A percentile compares a stretch with the other conserved stretches of the same genome.
These are phyloP conservation scores for Cercospora sp. DNA, from an alignment of 2,329 filamentous ascomycete species.

Conservation along the genomic window DNA sequence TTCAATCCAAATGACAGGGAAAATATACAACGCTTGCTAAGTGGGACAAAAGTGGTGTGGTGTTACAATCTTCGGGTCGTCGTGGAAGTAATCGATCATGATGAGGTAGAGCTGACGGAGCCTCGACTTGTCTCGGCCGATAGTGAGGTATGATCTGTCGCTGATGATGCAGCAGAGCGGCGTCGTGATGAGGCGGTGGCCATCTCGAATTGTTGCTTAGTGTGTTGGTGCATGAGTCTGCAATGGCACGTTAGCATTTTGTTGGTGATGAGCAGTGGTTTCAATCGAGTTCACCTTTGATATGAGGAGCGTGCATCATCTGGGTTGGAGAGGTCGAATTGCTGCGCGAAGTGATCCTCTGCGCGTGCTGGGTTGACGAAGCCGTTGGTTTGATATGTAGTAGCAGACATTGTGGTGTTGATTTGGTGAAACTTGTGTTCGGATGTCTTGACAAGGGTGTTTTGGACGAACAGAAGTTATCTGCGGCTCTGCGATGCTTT, in stretches of 20 bases:
- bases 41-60: not conserved
- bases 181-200: slow-evolving; percentile 49
- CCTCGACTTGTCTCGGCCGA: slow-evolving; percentile 30
- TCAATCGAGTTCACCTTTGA: slow-evolving; percentile 40
- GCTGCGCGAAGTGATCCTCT: slow-evolving; percentile 47
- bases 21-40: not conserved
- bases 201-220: slow-evolving; percentile 50
- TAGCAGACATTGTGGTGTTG: slow-evolving; percentile 30
- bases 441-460: not conserved
- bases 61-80: too few relatives aligned
- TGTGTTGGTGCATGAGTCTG: slow-evolving; percentile 54
- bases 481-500: not conserved
- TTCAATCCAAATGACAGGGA: not conserved
- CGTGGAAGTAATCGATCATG: slow-evolving; percentile 9
- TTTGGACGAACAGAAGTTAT: not conserved
- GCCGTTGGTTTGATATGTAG: slow-evolving; percentile 41
- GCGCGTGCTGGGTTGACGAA: slow-evolving; percentile 45
- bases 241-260: slow-evolving; percentile 7
- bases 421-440: slow-evolving; percentile 4
- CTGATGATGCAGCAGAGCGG: slow-evolving; percentile 36
- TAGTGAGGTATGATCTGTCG: slow-evolving; percentile 24
- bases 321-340: slow-evolving; percentile 46
- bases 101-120: slow-evolving; percentile 34
- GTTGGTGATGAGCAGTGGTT: not conserved
- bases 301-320: slow-evolving; percentile 46